A percentile compares a stretch with the other conserved stretches of the same genome.
Conservation (phyloP, 176 grass and related monocot genomes). For the Aechmea fasciata region DNA sequence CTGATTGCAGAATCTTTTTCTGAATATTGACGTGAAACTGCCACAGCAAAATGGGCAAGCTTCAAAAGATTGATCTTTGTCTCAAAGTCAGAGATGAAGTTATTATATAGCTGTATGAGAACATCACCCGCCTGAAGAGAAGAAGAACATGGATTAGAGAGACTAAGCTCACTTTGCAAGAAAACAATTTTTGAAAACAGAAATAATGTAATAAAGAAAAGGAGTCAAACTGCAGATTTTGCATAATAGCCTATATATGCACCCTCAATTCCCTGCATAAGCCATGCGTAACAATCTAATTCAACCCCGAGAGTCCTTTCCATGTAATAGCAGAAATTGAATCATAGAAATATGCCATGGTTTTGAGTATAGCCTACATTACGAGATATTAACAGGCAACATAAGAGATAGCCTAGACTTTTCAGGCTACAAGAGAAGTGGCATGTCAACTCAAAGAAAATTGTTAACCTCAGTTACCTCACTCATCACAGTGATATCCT, state of each 20-base stretch:
- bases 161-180: not conserved
- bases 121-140: constrained; percentile 55
- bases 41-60: constrained; percentile 69
- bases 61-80: constrained; percentile 85
- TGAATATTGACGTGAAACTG: constrained; percentile 68
- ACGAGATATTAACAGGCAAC: too few relatives aligned
- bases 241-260: too few relatives aligned
- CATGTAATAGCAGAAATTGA: too few relatives aligned
- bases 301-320: too few relatives aligned
- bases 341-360: too few relatives aligned
- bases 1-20: constrained; percentile 64
- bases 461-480: too few relatives aligned
- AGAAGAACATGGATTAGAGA: not conserved
- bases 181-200: not conserved
- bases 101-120: constrained; percentile 81
- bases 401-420: too few relatives aligned
- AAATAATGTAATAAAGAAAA: not conserved
- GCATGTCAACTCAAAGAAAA: too few relatives aligned
- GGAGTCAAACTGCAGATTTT: not conserved
- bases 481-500: too few relatives aligned
- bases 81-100: constrained; percentile 88
- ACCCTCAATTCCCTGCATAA: too few relatives aligned
- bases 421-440: too few relatives aligned
- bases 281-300: too few relatives aligned
- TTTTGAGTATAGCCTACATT: not conserved